Conservation (phyloP, 345 rosid genomes). For the Noccaea bulbosa region DNA sequence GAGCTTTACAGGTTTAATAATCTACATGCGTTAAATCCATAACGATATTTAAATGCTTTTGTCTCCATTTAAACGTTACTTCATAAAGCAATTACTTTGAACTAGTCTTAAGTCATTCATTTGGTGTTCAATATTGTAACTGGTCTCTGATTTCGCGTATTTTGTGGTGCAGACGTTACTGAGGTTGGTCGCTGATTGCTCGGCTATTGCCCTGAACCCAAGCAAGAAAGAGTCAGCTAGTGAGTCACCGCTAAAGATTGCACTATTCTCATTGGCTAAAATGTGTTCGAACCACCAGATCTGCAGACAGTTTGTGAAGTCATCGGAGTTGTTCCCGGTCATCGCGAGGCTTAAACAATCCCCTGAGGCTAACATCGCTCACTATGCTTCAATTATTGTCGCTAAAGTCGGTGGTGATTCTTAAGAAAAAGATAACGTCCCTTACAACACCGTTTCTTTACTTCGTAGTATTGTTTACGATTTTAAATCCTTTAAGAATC, state of each 20-base stretch:
- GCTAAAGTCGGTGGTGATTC: slow-evolving; percentile 62
- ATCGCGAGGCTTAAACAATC: slow-evolving; percentile 82
- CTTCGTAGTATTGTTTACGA: not conserved
- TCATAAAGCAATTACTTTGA: not conserved
- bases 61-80: not conserved
- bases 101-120: slow-evolving; percentile 2
- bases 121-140: not conserved
- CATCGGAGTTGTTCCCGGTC: slow-evolving; percentile 77
- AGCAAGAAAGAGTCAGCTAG: slow-evolving; percentile 65
- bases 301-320: slow-evolving; percentile 71
- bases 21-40: not conserved
- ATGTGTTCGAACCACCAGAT: slow-evolving; percentile 77
- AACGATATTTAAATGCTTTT: not conserved
- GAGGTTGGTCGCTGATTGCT: slow-evolving; percentile 75
- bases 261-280: slow-evolving; percentile 90
- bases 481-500: not conserved
- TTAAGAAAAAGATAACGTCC: slow-evolving; percentile 15
- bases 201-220: slow-evolving; percentile 70
- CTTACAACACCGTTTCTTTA: not conserved
- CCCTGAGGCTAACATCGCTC: slow-evolving; percentile 80
- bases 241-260: slow-evolving; percentile 90
- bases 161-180: slow-evolving; percentile 65
- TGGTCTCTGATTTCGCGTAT: not conserved
- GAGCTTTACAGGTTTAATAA: slow-evolving; percentile 85
- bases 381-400: slow-evolving; percentile 74